These are phyloP conservation scores for Pyrenophora tritici-repentis DNA, from an alignment of 2,329 filamentous ascomycete species.

Conservation along the genomic window DNA sequence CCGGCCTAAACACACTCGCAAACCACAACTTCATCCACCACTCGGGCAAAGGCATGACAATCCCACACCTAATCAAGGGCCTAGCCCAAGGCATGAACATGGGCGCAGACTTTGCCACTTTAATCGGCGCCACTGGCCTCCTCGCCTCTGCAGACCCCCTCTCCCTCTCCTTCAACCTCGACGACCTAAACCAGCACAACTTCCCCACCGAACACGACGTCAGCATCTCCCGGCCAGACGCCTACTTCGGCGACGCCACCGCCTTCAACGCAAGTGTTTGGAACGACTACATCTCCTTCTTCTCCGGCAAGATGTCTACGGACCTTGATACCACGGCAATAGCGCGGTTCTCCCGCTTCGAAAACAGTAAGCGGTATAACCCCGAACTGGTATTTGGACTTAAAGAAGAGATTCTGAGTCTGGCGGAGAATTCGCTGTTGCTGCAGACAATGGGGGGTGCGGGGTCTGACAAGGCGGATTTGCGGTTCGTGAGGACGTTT, in stretches of 20 bases:
- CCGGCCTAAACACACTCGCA: constrained; percentile 22
- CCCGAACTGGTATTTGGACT: constrained; percentile 17
- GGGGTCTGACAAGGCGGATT: constrained; percentile 8
- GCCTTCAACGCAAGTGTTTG: constrained; percentile 13
- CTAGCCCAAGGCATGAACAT: constrained; percentile 24
- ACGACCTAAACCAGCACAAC: constrained; percentile 22
- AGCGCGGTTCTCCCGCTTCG: constrained; percentile 18
- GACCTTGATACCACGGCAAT: constrained; percentile 16
- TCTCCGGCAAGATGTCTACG: constrained; percentile 11
- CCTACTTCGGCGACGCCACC: constrained; percentile 17
- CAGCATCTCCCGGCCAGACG: constrained; percentile 22
- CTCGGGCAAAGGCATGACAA: constrained; percentile 19
- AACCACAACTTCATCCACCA: constrained; percentile 28
- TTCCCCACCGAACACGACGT: constrained; percentile 31
- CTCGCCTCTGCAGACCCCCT: constrained; percentile 21
- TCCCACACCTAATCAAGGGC: constrained; percentile 22
- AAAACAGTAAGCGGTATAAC: constrained; percentile 16
- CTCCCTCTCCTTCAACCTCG: constrained; percentile 23
- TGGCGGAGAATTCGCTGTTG: constrained; percentile 24
- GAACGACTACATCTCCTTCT: constrained; percentile 22
- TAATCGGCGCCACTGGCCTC: constrained; percentile 17
- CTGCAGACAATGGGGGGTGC: constrained; percentile 17
- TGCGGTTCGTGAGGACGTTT: constrained; percentile 17
- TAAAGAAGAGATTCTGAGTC: constrained; percentile 17
- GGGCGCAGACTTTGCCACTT: constrained; percentile 22